phyloP scores from a whole-genome alignment of 768 basidiomycete species.

The Clavulina sp. region DNA sequence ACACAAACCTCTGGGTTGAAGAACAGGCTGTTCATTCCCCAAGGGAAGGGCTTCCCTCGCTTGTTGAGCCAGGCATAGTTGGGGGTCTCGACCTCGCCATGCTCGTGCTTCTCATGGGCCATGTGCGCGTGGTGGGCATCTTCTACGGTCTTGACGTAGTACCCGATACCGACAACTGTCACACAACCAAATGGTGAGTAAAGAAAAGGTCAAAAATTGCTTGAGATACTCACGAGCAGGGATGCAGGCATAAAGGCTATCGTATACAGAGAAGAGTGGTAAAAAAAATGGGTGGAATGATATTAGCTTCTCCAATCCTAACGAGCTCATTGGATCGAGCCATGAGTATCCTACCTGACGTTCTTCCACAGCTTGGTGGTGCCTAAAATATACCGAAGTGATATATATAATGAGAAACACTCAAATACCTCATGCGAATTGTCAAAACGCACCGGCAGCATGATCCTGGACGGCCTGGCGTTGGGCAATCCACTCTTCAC shows the following conservation, averaged over 20 bases:
- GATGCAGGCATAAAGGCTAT: constrained; percentile 54
- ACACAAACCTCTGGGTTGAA: constrained; percentile 35
- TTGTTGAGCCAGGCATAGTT: constrained; percentile 64
- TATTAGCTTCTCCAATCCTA: neutral
- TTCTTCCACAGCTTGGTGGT: constrained; percentile 72
- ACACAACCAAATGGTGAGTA: constrained; percentile 11
- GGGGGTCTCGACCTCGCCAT: constrained; percentile 50
- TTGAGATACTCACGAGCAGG: constrained; percentile 47
- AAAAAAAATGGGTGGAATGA: constrained; percentile 8
- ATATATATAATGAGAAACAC: constrained; percentile 9
- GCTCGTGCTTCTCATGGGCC: constrained; percentile 45
- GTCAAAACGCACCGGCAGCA: constrained; percentile 34
- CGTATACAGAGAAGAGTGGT: neutral
- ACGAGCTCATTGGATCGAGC: neutral
- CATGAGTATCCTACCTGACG: constrained; percentile 30
- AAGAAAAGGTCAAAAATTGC: neutral
- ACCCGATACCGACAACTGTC: constrained; percentile 17
- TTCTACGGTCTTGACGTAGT: constrained; percentile 36
- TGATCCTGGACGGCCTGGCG: constrained; percentile 45
- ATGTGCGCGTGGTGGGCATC: constrained; percentile 52
- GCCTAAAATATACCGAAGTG: constrained; percentile 25
- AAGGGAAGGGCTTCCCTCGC: constrained; percentile 64
- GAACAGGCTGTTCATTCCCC: constrained; percentile 72
- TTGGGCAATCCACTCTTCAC: constrained; percentile 28
- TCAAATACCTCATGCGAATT: neutral